Percentiles rank a stretch among this genome's conserved stretches.
These are phyloP conservation scores for Epichloe elymi DNA, from an alignment of 2,329 filamentous ascomycete genomes.

Conservation along the genomic window DNA sequence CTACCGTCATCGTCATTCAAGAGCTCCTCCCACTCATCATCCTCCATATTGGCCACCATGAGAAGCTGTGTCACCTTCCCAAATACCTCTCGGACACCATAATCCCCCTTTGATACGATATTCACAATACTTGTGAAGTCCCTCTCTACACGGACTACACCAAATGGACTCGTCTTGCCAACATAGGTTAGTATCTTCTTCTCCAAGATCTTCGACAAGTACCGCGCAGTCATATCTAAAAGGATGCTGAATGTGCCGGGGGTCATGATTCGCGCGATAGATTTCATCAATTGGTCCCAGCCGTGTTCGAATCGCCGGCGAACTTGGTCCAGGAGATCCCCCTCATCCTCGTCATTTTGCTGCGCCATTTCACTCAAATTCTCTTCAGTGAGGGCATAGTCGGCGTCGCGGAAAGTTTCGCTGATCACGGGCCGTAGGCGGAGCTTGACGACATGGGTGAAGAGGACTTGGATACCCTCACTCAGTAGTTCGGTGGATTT, in stretches of 20 bases:
- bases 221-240: conserved; percentile 57
- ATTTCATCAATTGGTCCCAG: conserved; percentile 77
- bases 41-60: conserved; percentile 86
- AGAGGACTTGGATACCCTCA: conserved; percentile 76
- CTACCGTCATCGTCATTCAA: conserved; percentile 41
- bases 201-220: conserved; percentile 69
- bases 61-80: conserved; percentile 65
- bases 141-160: conserved; percentile 70
- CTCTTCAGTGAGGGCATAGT: conserved; percentile 61
- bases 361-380: conserved; percentile 44
- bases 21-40: conserved; percentile 85
- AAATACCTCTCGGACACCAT: conserved; percentile 67
- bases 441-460: conserved; percentile 74
- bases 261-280: conserved; percentile 75
- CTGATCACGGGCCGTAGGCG: conserved; percentile 72
- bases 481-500: conserved; percentile 73
- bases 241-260: conserved; percentile 64
- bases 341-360: conserved; percentile 40
- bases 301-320: conserved; percentile 67
- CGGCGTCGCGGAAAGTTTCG: conserved; percentile 83
- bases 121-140: conserved; percentile 67
- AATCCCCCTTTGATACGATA: conserved; percentile 53
- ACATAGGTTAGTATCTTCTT: conserved; percentile 75
- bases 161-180: conserved; percentile 67
- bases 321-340: conserved; percentile 50